A percentile compares a stretch with the other conserved stretches of the same genome.
Conservation (phyloP, 2,329 filamentous ascomycete genomes). For the Beauveria scarabaeidicola region DNA sequence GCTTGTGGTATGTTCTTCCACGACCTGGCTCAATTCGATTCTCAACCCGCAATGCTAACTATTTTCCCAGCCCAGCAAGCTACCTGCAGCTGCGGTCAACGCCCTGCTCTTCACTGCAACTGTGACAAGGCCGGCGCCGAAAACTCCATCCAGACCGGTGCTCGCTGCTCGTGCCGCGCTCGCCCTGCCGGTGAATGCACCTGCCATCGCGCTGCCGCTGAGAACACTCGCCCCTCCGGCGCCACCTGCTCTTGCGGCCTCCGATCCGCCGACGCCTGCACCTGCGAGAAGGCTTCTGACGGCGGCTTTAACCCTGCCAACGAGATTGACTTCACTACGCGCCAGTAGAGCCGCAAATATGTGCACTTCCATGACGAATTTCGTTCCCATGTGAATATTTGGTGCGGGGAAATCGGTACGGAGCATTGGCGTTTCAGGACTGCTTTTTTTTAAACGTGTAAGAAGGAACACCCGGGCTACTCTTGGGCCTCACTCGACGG, state of each 20-base stretch:
- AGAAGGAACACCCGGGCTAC: background rate
- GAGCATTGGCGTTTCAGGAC: constrained; percentile 3
- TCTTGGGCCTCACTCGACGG: background rate
- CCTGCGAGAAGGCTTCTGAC: constrained; percentile 67
- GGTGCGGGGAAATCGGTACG: background rate
- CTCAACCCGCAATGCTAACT: background rate
- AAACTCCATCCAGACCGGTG: constrained; percentile 58
- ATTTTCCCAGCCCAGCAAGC: constrained; percentile 47
- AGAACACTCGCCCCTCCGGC: constrained; percentile 57
- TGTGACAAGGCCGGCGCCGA: constrained; percentile 70
- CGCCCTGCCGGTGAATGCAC: constrained; percentile 74
- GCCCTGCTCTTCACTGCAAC: constrained; percentile 76
- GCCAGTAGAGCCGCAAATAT: constrained; percentile 28
- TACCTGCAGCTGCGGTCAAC: constrained; percentile 82
- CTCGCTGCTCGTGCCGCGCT: constrained; percentile 76
- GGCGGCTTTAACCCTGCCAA: constrained; percentile 52
- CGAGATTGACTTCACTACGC: constrained; percentile 84
- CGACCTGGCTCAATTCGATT: background rate
- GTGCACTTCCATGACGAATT: background rate
- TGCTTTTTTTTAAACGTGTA: background rate
- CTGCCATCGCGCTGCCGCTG: constrained; percentile 61
- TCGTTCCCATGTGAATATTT: background rate
- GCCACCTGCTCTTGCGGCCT: constrained; percentile 69
- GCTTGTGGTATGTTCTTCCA: constrained; percentile 44
- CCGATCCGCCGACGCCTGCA: constrained; percentile 64